Base-by-base conservation (phyloP, 2,329 filamentous ascomycete genomes). In the Phialophora chinensis region DNA sequence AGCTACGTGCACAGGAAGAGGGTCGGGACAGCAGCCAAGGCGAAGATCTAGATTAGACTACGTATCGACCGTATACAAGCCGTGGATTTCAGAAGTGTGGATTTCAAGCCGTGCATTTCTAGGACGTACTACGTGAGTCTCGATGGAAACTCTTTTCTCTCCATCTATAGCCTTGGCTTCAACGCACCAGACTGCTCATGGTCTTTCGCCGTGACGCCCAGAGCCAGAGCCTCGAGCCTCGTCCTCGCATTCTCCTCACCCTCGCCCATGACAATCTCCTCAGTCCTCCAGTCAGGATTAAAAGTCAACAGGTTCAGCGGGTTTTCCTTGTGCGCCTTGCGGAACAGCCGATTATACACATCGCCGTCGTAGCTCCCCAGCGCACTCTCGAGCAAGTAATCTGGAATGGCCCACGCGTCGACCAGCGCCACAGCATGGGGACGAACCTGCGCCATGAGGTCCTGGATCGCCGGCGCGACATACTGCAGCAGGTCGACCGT, bases 271-370 rank as follows among this genome's bases (percentile, higher is more conserved):
- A 83, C 80, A 68, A 84, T 81, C 73, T 84, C 82, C 64, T 83
- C 82, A 55, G 74, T 81, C 70, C 76, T 76, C 74, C 80, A 84
- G 66, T 83, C 78, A 6, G 79, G 77, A 70, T 86, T 85, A 69
- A 85, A 84, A 0, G 81, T 84, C 10, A 80, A 74, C 61, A 74
- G 74, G 65, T 86, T 85, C 70, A 86, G 67, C 10, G 83, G 83
- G 73, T 85, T 85, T 69, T 80, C 72, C 54, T 80, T 74, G 76
- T 85, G 83, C 3, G 83, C 84, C 60, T 80, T 77, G 63, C 85
- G 78, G 66, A 80, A 86, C 50, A 85, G 72, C 63, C 85, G 81
- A 71, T 86, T 84, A 69, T 86, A 86, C 6, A 85, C 83, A 59
- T 78, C 81, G 1, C 84, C 84, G 72, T 86, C 83, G 63, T 78